A percentile compares a stretch with the other conserved stretches of the same genome.
These are phyloP conservation scores for Gossypium mustelinum DNA, from an alignment of 345 rosid genomes.

Conservation along the genomic window DNA sequence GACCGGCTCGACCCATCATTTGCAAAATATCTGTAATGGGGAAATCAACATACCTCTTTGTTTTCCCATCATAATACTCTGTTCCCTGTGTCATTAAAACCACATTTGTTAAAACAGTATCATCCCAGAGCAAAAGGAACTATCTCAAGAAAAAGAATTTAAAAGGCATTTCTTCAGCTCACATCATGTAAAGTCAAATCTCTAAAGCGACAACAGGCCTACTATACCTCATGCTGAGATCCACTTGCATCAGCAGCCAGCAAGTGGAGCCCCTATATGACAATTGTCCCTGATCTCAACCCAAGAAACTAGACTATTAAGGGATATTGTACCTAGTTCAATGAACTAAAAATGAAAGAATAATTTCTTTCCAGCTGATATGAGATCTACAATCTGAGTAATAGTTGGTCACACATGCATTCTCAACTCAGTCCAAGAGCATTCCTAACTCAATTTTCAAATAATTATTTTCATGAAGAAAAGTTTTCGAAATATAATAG, in stretches of 20 bases:
- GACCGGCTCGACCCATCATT: slow-evolving; percentile 99
- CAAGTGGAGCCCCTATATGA: neutral
- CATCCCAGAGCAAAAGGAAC: neutral
- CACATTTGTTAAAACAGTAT: slow-evolving; percentile 8
- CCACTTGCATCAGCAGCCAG: neutral
- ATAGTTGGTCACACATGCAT: neutral
- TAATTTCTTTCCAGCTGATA: neutral
- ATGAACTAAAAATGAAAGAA: neutral
- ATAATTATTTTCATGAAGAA: neutral
- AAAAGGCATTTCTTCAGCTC: neutral
- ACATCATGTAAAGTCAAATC: neutral
- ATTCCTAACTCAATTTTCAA: neutral
- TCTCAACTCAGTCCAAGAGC: neutral
- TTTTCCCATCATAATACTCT: slow-evolving; percentile 90
- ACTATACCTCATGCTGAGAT: neutral
- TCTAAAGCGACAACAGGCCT: neutral
- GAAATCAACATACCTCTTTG: slow-evolving; percentile 91
- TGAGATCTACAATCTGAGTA: neutral
- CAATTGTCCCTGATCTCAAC: neutral
- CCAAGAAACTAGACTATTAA: neutral
- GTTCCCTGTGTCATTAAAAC: slow-evolving; percentile 62
- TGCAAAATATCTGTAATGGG: slow-evolving; percentile 98
- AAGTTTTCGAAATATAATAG: neutral
- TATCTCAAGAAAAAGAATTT: neutral
- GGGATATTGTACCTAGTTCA: neutral